Evolutionary conservation across 371 early-diverging fungal genomes (phyloP), one percentile per base, ranked within the genome.

Genomic region (Cokeromyces recurvatus): DNA sequence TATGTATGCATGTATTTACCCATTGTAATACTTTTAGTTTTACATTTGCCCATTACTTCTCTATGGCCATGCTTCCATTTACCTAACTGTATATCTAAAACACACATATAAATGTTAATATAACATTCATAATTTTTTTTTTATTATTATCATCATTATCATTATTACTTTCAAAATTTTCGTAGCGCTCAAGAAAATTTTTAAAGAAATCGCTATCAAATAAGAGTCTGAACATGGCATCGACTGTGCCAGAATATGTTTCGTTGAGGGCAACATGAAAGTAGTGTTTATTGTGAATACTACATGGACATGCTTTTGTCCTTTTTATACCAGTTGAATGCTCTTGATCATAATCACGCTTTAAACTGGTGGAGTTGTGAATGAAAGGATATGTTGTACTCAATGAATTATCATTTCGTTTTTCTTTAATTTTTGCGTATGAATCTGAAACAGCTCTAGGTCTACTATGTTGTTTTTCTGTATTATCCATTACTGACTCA

Each of bases 211-310:
- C 55, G 16, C 61, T 61, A 11, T 55, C 50, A 35, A 64, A 78
- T 14, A 78, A 35, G 5, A 76, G 44, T 22, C 64, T 57, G 50
- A 62, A 70, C 27, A 76, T 57, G 16, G 46, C 48, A 23, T 77
- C 63, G 0, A 78, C 55, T 1, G 64, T 55, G 5, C 77, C 72
- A 0, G 59, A 56, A 27, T 66, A 77, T 0, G 48, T 68, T 44
- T 71, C 64, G 17, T 67, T 62, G 48, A 79, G 39, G 29, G 60
- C 74, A 12, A 60, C 24, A 38, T 53, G 62, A 12, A 56, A 29
- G 31, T 71, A 71, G 43, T 77, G 79, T 27, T 68, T 53, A 4
- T 57, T 60, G 9, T 65, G 62, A 20, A 64, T 64, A 23, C 58
- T 60, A 42, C 79, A 79, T 15, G 59, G 65, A 38, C 79, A 79